phyloP scores from a whole-genome alignment of 495 filamentous ascomycete species.

The Entonaema liquescens region DNA sequence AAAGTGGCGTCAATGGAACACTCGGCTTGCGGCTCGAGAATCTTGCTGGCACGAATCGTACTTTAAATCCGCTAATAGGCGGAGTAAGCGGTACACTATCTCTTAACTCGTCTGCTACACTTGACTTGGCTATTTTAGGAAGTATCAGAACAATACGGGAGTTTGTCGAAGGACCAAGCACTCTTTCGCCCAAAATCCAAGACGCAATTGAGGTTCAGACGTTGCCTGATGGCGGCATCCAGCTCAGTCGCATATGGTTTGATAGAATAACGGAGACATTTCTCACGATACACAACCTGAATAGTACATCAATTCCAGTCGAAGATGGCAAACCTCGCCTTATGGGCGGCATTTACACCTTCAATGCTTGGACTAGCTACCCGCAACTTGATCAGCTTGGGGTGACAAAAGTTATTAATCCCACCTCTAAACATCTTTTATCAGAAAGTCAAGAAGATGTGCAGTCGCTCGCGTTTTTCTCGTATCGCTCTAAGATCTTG shows the following conservation, averaged over 20 bases:
- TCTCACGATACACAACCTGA: conserved; percentile 53
- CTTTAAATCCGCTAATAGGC: conserved; percentile 52
- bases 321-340: conserved; percentile 57
- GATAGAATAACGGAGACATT: conserved; percentile 66
- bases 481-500: conserved; percentile 67
- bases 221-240: conserved; percentile 51
- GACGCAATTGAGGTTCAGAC: conserved; percentile 52
- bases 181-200: conserved; percentile 62
- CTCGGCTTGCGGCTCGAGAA: conserved; percentile 62
- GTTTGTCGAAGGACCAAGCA: conserved; percentile 65
- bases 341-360: conserved; percentile 61
- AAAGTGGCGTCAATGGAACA: conserved; percentile 62
- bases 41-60: conserved; percentile 45
- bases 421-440: conserved; percentile 55
- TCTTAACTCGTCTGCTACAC: conserved; percentile 64
- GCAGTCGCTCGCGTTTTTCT: conserved; percentile 67
- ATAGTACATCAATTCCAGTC: conserved; percentile 44
- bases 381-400: conserved; percentile 65
- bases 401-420: conserved; percentile 59
- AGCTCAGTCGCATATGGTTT: conserved; percentile 64
- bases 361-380: conserved; percentile 68
- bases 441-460: conserved; percentile 55
- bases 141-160: conserved; percentile 70
- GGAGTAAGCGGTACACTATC: conserved; percentile 61
- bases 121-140: conserved; percentile 65